Percentiles rank a stretch among this genome's conserved stretches.
Evolutionary conservation across 2,329 filamentous ascomycete genomes (phyloP).

Genomic region (Sphaerostilbella broomeana): DNA sequence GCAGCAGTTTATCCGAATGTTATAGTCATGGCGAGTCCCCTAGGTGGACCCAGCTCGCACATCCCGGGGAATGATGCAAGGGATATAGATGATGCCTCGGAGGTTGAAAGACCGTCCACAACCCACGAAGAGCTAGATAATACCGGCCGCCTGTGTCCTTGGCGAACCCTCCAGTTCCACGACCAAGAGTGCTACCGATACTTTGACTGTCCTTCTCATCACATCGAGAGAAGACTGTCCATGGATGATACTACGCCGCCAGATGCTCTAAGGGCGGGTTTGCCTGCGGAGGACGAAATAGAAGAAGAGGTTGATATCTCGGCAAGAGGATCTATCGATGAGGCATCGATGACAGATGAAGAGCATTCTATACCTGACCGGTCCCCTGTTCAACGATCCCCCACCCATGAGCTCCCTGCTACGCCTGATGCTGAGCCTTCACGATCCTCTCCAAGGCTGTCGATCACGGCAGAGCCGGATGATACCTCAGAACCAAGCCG

Average conservation of each 20-base stretch:
- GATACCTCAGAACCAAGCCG: slow-evolving; percentile 1
- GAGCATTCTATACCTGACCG: neutral
- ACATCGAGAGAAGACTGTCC: slow-evolving; percentile 32
- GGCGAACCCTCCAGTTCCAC: slow-evolving; percentile 32
- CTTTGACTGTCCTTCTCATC: slow-evolving; percentile 44
- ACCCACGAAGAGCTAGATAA: slow-evolving; percentile 26
- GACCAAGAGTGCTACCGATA: slow-evolving; percentile 41
- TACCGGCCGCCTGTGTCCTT: slow-evolving; percentile 26
- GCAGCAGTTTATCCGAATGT: no score
- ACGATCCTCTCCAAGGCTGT: neutral
- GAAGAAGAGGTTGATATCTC: slow-evolving; percentile 3
- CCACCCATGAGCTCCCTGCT: neutral
- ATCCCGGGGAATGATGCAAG: slow-evolving; percentile 11
- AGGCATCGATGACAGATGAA: neutral
- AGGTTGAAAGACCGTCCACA: no score
- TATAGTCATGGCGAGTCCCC: slow-evolving; percentile 28
- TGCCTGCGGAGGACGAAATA: slow-evolving; percentile 3
- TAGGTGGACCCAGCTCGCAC: slow-evolving; percentile 20
- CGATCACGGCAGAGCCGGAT: neutral
- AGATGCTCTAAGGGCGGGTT: slow-evolving; percentile 9
- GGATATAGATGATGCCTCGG: slow-evolving; percentile 26
- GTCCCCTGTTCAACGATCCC: neutral
- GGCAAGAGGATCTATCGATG: slow-evolving; percentile 2
- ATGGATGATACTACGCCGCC: slow-evolving; percentile 18
- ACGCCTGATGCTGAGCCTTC: neutral